Evolutionary conservation across 257 asterid genomes (phyloP), one percentile per base, ranked within the genome.

Genomic region (Solanum bukasovii): DNA sequence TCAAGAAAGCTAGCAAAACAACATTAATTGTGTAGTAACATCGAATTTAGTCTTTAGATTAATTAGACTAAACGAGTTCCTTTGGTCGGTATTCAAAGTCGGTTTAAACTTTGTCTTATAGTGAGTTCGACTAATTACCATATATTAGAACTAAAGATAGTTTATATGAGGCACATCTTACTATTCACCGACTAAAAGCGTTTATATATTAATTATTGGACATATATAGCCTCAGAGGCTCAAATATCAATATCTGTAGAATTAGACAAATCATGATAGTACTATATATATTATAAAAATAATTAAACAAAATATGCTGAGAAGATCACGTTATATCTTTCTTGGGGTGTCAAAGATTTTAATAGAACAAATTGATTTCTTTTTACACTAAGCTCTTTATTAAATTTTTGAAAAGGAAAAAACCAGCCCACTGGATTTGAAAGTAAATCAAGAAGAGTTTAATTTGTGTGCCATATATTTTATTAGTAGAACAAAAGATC

Each of bases 251-350:
- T 14, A 81, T 46, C 10, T 14, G 40, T 27, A 27, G 67, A 81
- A 27, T 46, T 46, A 46, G 67, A 81, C 68, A 81, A 81, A 46
- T 81, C 85, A 81, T 49, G 68, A 59, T 81, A 29, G 85, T 81
- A 49, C 42, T 46, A 49, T 81, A 25, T 18, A 25, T 18, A 77
- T 14, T 18, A 77, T 14, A 44, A 25, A 81, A 27, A 8, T 8
- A 29, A 71, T 33, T 71, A 71, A 16, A 33, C 42, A 71, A 59
- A 46, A 81, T 81, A 46, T 46, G 68, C 42, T 29, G 42, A 81
- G 70, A 81, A 46, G 85, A 81, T 46, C 85, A 81, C 29, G 85
- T 81, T 81, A 81, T 81, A 46, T 81, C 85, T 46, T 81, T 81
- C 85, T 81, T 81, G 85, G 85, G 37, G 68, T 25, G 85, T 81